phyloP scores from a whole-genome alignment of 306 rosid genomes.

The Medicago truncatula region MtrunA17r5.0-ANR NC_053046.1:2063501-2064000 shows the following conservation, averaged over 20 bases:
- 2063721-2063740: not conserved
- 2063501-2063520: slow-evolving; percentile 19
- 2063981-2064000: slow-evolving; percentile 76
- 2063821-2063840: slow-evolving; percentile 30
- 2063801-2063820: slow-evolving; percentile 14
- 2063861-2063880: slow-evolving; percentile 35
- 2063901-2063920: slow-evolving; percentile 87
- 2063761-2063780: not conserved
- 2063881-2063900: slow-evolving; percentile 65
- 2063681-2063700: not conserved
- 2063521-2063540: not conserved
- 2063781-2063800: not conserved
- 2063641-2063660: not conserved
- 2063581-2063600: slow-evolving; percentile 6
- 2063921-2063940: slow-evolving; percentile 86
- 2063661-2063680: slow-evolving; percentile 12
- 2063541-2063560: slow-evolving; percentile 20
- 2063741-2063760: not conserved
- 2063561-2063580: slow-evolving; percentile 2
- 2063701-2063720: slow-evolving; percentile 20
- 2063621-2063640: not conserved
- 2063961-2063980: slow-evolving; percentile 77
- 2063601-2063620: not conserved
- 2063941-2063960: slow-evolving; percentile 81
- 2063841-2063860: slow-evolving; percentile 34